A percentile compares a stretch with the other conserved stretches of the same genome.
These are phyloP conservation scores for Phyllosticta citrichinensis DNA, from an alignment of 2,329 filamentous ascomycete species.

Conservation along the genomic window DNA sequence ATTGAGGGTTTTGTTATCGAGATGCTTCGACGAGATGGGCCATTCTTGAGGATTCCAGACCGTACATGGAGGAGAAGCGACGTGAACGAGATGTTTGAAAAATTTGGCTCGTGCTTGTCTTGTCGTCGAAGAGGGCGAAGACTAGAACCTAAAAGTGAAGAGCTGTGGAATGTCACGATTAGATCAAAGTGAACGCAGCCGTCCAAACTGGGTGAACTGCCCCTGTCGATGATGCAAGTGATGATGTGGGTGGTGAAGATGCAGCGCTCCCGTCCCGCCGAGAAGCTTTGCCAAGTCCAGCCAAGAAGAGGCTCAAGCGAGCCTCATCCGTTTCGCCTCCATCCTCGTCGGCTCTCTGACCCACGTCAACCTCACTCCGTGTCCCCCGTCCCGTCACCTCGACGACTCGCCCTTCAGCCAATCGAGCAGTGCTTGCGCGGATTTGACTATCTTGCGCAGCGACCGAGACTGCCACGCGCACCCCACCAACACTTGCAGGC, in stretches of 20 bases:
- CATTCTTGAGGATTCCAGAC: too few species aligned
- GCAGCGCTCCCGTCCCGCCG: neutral
- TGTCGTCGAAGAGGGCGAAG: too few species aligned
- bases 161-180: too few species aligned
- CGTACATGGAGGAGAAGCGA: too few species aligned
- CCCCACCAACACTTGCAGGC: neutral
- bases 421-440: constrained; percentile 11
- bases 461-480: constrained; percentile 6
- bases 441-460: constrained; percentile 12
- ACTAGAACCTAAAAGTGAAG: too few species aligned
- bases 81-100: too few species aligned
- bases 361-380: constrained; percentile 6
- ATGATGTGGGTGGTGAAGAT: neutral
- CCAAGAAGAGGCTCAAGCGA: neutral
- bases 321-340: neutral
- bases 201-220: too few species aligned
- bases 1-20: neutral
- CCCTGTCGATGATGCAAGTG: neutral
- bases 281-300: neutral
- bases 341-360: neutral
- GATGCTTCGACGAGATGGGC: neutral
- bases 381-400: constrained; percentile 7
- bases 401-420: constrained; percentile 10
- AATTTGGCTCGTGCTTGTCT: too few species aligned
- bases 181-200: too few species aligned